Evolutionary conservation across 495 filamentous ascomycete genomes (phyloP).

Genomic region (Extremus antarcticus): DNA sequence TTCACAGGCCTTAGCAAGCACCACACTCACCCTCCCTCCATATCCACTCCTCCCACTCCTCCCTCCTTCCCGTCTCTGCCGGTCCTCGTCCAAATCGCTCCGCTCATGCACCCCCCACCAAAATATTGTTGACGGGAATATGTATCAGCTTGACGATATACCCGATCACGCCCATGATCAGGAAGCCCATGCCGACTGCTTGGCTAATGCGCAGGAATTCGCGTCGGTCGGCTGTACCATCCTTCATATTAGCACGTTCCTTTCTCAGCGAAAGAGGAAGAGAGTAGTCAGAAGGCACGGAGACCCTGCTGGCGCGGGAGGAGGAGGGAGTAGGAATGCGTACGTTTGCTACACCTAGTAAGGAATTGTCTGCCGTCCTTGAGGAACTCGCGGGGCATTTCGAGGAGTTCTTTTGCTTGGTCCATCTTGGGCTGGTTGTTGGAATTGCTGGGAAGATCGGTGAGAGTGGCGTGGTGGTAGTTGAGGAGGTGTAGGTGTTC

Average conservation of each 20-base stretch:
- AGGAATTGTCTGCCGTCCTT: slow-evolving; percentile 73
- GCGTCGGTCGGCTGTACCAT: slow-evolving; percentile 53
- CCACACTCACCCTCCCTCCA: too few species aligned
- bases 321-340: slow-evolving; percentile 14
- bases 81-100: not conserved
- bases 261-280: not conserved
- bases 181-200: slow-evolving; percentile 85
- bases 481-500: not conserved
- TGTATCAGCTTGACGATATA: slow-evolving; percentile 92
- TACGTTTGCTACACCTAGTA: slow-evolving; percentile 77
- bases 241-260: not conserved
- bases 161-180: slow-evolving; percentile 78
- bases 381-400: slow-evolving; percentile 74
- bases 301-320: not conserved
- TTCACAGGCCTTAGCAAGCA: too few species aligned
- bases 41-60: not conserved
- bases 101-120: slow-evolving; percentile 51
- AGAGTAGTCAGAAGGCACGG: too few species aligned
- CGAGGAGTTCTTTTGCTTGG: slow-evolving; percentile 65
- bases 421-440: slow-evolving; percentile 32
- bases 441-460: not conserved
- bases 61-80: not conserved
- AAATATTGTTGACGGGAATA: slow-evolving; percentile 75
- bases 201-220: slow-evolving; percentile 85
- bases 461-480: not conserved